A percentile compares a stretch with the other conserved stretches of the same genome.
These are phyloP conservation scores for Monotropa hypopitys DNA, from an alignment of 179 eudicot genomes.

Conservation along the genomic window DNA sequence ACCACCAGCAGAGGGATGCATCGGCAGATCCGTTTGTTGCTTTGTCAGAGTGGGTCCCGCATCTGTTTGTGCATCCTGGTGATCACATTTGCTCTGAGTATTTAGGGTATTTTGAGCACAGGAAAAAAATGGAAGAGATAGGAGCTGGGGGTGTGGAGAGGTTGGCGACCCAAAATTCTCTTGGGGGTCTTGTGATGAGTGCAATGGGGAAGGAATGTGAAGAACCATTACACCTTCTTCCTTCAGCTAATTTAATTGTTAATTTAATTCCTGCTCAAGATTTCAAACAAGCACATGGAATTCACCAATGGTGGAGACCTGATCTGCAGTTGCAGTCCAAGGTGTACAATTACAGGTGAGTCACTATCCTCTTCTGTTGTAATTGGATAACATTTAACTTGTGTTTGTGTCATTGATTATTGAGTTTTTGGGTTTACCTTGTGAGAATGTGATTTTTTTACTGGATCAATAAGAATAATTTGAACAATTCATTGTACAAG, in stretches of 20 bases:
- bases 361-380: neutral
- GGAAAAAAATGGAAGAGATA: conserved; percentile 64
- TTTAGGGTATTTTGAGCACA: conserved; percentile 73
- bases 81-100: conserved; percentile 82
- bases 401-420: neutral
- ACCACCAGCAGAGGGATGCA: conserved; percentile 14
- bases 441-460: too few species aligned
- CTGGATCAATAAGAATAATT: too few species aligned
- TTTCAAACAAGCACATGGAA: conserved; percentile 60
- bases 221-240: conserved; percentile 55
- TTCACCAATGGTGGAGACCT: conserved; percentile 70
- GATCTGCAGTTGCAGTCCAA: conserved; percentile 37
- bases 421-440: too few species aligned
- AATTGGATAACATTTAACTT: neutral
- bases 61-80: conserved; percentile 48
- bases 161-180: conserved; percentile 68
- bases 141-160: conserved; percentile 61
- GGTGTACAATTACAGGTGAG: conserved; percentile 22
- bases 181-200: conserved; percentile 48
- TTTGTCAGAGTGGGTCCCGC: conserved; percentile 62
- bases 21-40: conserved; percentile 31
- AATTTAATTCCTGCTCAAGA: conserved; percentile 27
- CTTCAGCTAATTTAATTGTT: conserved; percentile 48
- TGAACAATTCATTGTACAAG: too few species aligned
- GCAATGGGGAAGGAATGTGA: conserved; percentile 43